Evolutionary conservation across 2,329 filamentous ascomycete genomes (phyloP).

Genomic region (Metarhizium anisopliae): DNA sequence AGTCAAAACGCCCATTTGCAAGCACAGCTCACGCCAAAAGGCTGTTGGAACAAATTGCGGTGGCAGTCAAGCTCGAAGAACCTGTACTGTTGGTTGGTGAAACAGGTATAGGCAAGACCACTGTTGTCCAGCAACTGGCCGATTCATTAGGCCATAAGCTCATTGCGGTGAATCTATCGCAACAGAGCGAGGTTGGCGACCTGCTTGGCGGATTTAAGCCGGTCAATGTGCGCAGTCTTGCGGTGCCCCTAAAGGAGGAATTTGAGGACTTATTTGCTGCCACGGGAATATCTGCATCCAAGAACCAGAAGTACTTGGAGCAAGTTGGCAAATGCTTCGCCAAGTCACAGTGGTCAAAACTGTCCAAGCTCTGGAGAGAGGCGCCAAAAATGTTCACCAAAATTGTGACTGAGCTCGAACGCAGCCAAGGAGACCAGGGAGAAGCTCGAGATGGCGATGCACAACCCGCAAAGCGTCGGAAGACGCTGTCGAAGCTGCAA

Average conservation of each 20-base stretch:
- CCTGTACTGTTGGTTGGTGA: slow-evolving; percentile 93
- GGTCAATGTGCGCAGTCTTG: slow-evolving; percentile 78
- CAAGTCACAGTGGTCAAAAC: slow-evolving; percentile 78
- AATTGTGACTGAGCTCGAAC: slow-evolving; percentile 48
- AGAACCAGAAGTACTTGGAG: slow-evolving; percentile 80
- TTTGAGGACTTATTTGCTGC: slow-evolving; percentile 83
- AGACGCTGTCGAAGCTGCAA: slow-evolving; percentile 58
- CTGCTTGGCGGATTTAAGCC: slow-evolving; percentile 94
- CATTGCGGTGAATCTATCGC: slow-evolving; percentile 89
- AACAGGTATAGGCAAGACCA: slow-evolving; percentile 97
- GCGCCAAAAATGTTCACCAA: slow-evolving; percentile 80
- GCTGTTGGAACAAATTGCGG: slow-evolving; percentile 79
- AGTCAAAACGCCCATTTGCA: slow-evolving; percentile 65
- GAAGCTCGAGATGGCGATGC: slow-evolving; percentile 25
- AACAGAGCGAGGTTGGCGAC: slow-evolving; percentile 96
- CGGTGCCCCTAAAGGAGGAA: slow-evolving; percentile 84
- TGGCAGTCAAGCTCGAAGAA: slow-evolving; percentile 75
- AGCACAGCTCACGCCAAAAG: slow-evolving; percentile 78
- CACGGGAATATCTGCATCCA: slow-evolving; percentile 75
- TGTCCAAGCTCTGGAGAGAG: slow-evolving; percentile 80
- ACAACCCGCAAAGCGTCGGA: slow-evolving; percentile 62
- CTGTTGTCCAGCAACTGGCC: slow-evolving; percentile 86
- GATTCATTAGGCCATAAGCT: slow-evolving; percentile 77
- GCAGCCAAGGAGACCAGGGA: slow-evolving; percentile 31
- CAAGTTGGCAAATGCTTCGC: slow-evolving; percentile 71